Conservation (phyloP, 176 grass and related monocot species). For the Cenchrus americanus region DNA sequence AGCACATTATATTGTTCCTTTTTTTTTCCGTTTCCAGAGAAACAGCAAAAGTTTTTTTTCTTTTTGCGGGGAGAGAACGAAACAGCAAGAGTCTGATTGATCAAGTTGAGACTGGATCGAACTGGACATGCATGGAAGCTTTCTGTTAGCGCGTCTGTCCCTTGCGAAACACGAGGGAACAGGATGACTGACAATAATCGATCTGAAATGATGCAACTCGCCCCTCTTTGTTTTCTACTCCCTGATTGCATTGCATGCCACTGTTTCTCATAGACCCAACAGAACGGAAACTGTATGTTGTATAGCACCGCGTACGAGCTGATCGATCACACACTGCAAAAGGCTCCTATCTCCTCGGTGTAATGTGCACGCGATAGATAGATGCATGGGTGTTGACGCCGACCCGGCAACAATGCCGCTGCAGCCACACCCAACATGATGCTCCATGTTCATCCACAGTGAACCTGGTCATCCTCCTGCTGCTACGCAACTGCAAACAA, state of each 20-base stretch:
- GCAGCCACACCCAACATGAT: neutral
- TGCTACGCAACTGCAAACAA: too few relatives aligned
- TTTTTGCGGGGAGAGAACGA: too few relatives aligned
- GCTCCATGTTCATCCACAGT: constrained; percentile 17
- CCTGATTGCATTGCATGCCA: neutral
- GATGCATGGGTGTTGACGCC: neutral
- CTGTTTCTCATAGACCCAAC: neutral
- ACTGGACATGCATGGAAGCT: too few relatives aligned
- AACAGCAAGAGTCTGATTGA: neutral
- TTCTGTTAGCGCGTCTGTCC: too few relatives aligned
- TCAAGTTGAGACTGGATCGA: neutral
- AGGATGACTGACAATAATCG: too few relatives aligned
- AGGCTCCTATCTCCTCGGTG: too few relatives aligned
- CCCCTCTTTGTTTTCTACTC: neutral
- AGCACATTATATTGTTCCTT: too few relatives aligned
- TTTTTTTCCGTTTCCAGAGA: neutral
- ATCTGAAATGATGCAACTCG: neutral
- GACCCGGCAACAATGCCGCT: neutral
- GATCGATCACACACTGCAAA: too few relatives aligned
- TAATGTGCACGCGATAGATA: neutral
- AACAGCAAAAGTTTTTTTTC: too few relatives aligned
- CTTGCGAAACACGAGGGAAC: too few relatives aligned
- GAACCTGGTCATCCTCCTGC: neutral
- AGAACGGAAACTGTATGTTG: neutral
- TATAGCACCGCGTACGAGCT: too few relatives aligned